Conservation (phyloP, 2,329 filamentous ascomycete genomes). For the Talaromyces atroroseus region DNA sequence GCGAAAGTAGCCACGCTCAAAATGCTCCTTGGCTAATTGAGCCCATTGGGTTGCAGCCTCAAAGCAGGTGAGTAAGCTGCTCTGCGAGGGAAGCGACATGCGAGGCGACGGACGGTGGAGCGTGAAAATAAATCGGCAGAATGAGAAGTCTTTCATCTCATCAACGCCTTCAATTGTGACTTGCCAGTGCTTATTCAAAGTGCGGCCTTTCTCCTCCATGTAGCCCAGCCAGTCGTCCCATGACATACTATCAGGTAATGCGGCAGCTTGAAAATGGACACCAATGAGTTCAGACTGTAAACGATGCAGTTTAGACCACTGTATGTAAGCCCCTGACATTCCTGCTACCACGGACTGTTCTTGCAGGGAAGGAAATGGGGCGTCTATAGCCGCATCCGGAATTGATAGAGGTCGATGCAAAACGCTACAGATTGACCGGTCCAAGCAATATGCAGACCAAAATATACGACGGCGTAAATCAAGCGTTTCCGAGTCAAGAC, state of each 20-base stretch:
- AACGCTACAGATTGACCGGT: conserved; percentile 23
- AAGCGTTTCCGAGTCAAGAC: conserved; percentile 14
- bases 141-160: background rate
- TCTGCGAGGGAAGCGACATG: conserved; percentile 18
- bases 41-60: conserved; percentile 21
- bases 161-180: conserved; percentile 19
- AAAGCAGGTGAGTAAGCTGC: conserved; percentile 18
- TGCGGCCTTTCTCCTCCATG: conserved; percentile 21
- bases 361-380: conserved; percentile 19
- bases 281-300: conserved; percentile 24
- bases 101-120: conserved; percentile 23
- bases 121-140: conserved; percentile 22
- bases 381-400: conserved; percentile 22
- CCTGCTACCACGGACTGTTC: conserved; percentile 10
- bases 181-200: conserved; percentile 21
- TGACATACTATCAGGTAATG: conserved; percentile 18
- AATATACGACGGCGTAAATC: conserved; percentile 23
- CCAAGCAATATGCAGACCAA: conserved; percentile 23
- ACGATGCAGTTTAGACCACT: conserved; percentile 21
- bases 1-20: conserved; percentile 21
- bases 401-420: conserved; percentile 24
- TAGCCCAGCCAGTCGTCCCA: conserved; percentile 24
- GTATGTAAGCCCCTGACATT: conserved; percentile 8
- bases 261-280: conserved; percentile 24
- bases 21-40: conserved; percentile 21